These are phyloP conservation scores for Gnomoniopsis smithogilvyi DNA, from an alignment of 2,329 filamentous ascomycete genomes.

Conservation along the genomic window DNA sequence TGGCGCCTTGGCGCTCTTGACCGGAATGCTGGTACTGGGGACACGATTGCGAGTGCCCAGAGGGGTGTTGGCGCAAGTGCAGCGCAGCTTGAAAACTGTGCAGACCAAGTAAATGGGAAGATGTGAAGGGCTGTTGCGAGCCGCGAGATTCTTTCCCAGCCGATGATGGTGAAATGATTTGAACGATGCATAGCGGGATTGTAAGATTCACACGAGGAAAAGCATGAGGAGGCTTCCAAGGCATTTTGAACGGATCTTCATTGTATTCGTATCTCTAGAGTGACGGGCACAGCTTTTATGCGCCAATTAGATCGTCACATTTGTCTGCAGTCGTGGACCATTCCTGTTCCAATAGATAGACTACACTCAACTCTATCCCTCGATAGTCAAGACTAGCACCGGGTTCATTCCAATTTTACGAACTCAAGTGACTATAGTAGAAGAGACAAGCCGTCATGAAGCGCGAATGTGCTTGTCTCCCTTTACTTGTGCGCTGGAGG, in stretches of 20 bases:
- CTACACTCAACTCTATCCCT: constrained; percentile 4
- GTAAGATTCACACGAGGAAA: constrained; percentile 3
- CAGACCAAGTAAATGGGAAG: not conserved
- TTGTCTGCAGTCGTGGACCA: not conserved
- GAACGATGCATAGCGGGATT: constrained; percentile 8
- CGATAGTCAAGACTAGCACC: not conserved
- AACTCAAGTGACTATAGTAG: not conserved
- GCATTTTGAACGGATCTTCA: not conserved
- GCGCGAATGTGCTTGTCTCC: not conserved
- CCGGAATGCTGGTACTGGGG: constrained; percentile 75
- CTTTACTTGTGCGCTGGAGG: constrained; percentile 14
- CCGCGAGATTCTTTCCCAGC: not conserved
- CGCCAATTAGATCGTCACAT: not conserved
- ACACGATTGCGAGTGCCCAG: constrained; percentile 73
- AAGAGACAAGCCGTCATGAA: not conserved
- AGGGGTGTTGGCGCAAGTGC: constrained; percentile 58
- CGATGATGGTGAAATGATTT: not conserved
- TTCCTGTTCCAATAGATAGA: not conserved
- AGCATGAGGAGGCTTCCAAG: not conserved
- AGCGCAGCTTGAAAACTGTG: constrained; percentile 39
- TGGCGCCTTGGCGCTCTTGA: constrained; percentile 79
- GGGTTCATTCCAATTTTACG: no score
- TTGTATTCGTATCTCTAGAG: not conserved
- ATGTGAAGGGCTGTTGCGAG: not conserved
- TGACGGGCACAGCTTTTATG: not conserved